These are phyloP conservation scores for Hypoxylon intermedium DNA, from an alignment of 495 filamentous ascomycete species.

Conservation along the genomic window DNA sequence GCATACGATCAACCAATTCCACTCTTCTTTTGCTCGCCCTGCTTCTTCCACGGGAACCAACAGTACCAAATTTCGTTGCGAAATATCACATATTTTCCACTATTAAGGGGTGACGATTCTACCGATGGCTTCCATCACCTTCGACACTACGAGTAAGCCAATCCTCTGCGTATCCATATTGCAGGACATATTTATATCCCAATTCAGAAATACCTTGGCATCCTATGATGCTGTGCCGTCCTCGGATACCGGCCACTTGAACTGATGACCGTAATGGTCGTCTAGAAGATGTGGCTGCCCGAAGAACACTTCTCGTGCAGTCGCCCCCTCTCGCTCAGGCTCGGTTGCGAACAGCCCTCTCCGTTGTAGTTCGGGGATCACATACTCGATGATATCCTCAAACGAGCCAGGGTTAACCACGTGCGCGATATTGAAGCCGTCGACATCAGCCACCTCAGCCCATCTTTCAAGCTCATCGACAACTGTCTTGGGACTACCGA, in stretches of 20 bases:
- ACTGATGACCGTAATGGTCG: constrained; percentile 59
- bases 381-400: constrained; percentile 44
- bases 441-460: constrained; percentile 59
- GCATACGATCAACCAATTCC: constrained; percentile 2
- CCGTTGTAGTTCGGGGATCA: constrained; percentile 47
- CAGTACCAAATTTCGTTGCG: constrained; percentile 8
- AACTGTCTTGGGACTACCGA: constrained; percentile 60
- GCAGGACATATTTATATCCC: too few relatives aligned
- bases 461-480: constrained; percentile 64
- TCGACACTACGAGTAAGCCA: neutral
- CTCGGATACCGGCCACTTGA: constrained; percentile 50
- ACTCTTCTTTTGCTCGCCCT: neutral
- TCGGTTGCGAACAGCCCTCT: constrained; percentile 60
- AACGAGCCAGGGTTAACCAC: constrained; percentile 43
- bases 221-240: neutral
- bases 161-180: too few relatives aligned
- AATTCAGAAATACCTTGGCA: too few relatives aligned
- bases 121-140: neutral
- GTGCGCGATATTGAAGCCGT: constrained; percentile 46
- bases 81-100: constrained; percentile 4
- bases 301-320: constrained; percentile 58
- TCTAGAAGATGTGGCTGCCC: constrained; percentile 55
- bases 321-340: constrained; percentile 53
- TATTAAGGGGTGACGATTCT: neutral
- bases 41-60: neutral